Base-by-base conservation (phyloP, 352 stramenopile species). In the Phytophthora sp. region DNA sequence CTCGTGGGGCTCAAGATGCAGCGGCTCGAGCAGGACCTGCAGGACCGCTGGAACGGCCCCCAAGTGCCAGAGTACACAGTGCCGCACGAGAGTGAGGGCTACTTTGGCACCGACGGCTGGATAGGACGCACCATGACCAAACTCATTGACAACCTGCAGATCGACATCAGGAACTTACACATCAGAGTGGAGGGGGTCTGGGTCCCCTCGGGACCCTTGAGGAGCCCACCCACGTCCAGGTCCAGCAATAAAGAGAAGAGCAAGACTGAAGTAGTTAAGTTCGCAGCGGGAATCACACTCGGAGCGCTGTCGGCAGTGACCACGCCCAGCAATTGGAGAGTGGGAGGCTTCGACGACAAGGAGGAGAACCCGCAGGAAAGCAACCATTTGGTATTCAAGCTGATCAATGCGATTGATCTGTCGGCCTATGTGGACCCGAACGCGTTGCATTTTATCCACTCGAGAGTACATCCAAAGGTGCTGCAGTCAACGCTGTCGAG, bases 71-170 rank as follows among this genome's bases (percentile, higher is more conserved):
- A 89, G 55, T 90, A 84, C 55, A 74, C 66, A 0, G 78, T 91
- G 13, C 66, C 78, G 0, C 78, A 89, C 38, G 88, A 95, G 50
- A 92, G 76, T 32, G 86, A 95, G 60, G 88, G 88, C 0, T 96
- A 96, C 61, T 96, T 95, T 56, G 88, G 88, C 34, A 92, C 89
- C 0, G 86, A 96, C 41, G 88, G 88, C 26, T 96, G 87, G 83
- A 88, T 96, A 35, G 88, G 88, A 32, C 77, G 88, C 21, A 95
- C 88, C 12, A 91, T 96, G 72, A 95, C 88, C 9, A 94, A 95
- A 49, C 76, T 96, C 34, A 96, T 96, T 62, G 88, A 96, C 68
- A 96, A 96, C 49, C 62, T 96, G 20, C 88, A 96, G 73, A 80
- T 96, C 45, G 87, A 96, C 49, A 83, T 96, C 12, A 72, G 86